Evolutionary conservation across 257 asterid species (phyloP), one percentile per base, ranked within the genome.

Genomic region (Leonotis leonurus): DNA sequence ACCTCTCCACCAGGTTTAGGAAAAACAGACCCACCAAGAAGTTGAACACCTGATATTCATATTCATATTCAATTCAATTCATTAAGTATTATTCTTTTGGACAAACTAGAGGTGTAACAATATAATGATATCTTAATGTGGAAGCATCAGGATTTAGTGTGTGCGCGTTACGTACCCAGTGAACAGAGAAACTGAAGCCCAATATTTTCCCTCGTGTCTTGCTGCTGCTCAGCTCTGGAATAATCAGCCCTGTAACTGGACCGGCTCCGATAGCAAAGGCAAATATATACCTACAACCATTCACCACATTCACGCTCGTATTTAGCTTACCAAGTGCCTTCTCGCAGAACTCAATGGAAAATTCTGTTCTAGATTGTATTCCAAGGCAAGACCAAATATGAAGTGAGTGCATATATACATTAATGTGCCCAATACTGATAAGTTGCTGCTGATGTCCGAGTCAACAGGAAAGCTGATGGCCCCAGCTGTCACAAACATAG

Each of bases 191-290:
- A 73, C 95, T 90, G 85, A 90, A 90, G 56, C 86, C 80, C 88
- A 90, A 65, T 80, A 87, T 81, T 64, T 87, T 90, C 68, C 90
- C 88, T 53, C 95, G 83, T 55, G 92, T 87, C 74, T 86, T 80
- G 84, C 70, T 85, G 76, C 97, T 85, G 88, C 96, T 90, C 36
- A 90, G 90, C 82, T 87, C 97, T n/a, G 96, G 95, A 81, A 90
- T 90, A 37, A 90, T 70, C 56, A 90, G 82, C 22, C 97, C 96
- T 4, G 90, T 90, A 56, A 78, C 96, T 5, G 93, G 95, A 27
- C 97, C 97, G 52, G 92, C 95, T 72, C 97, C 96, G 44, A 82
- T 16, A 32, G 96, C 88, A 75, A 87, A 87, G 56, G 56, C 49
- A 55, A 77, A 78, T 57, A 87, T 85, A 76, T 87, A 90, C 85